A percentile compares a stretch with the other conserved stretches of the same genome.
These are phyloP conservation scores for Eucalyptus paniculata DNA, from an alignment of 345 rosid genomes.

Conservation along the genomic window DNA sequence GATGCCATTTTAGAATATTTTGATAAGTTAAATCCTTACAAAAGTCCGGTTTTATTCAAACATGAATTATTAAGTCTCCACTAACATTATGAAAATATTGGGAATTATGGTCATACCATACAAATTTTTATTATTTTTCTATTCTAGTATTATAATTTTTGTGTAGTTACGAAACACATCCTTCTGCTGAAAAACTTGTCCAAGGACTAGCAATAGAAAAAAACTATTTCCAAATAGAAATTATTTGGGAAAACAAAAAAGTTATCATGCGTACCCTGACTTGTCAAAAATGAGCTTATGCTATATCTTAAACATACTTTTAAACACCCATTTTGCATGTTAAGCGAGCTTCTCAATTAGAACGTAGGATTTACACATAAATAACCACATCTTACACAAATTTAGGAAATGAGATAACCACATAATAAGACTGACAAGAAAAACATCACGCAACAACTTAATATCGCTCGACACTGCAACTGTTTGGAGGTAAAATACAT, in stretches of 20 bases:
- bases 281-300: background rate
- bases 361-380: background rate
- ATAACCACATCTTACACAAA: no score
- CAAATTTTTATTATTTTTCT: no score
- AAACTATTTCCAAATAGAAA: no score
- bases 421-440: no score
- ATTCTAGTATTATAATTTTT: no score
- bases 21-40: background rate
- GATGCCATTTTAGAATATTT: background rate
- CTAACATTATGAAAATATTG: background rate
- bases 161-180: no score
- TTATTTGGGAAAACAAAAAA: background rate
- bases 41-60: background rate
- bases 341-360: background rate
- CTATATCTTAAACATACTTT: background rate
- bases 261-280: accelerated
- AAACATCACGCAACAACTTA: no score
- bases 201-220: background rate
- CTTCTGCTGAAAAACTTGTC: background rate
- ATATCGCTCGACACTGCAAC: background rate
- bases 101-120: background rate
- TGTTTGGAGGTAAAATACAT: background rate
- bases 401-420: no score
- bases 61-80: background rate
- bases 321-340: background rate